Conservation (phyloP, 768 basidiomycete genomes). For the Leccinellum albellum region DNA sequence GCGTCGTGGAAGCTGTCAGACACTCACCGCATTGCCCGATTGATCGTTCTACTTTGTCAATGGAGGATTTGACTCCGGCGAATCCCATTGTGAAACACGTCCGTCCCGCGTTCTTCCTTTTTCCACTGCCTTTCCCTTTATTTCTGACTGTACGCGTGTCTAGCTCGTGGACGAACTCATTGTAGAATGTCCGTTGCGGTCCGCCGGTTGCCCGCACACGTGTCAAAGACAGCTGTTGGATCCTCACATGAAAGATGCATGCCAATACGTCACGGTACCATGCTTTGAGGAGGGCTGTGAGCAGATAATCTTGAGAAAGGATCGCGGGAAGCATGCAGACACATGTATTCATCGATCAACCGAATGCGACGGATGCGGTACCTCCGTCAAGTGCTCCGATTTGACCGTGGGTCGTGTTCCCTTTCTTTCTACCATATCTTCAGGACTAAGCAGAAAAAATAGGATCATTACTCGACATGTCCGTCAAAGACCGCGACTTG, state of each 20-base stretch:
- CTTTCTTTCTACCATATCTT: background rate
- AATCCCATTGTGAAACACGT: conserved; percentile 69
- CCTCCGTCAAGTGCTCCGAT: conserved; percentile 32
- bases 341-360: conserved; percentile 35
- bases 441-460: conserved; percentile 1
- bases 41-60: conserved; percentile 64
- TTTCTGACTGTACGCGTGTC: conserved; percentile 5
- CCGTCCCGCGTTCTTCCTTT: conserved; percentile 11
- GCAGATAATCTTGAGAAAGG: conserved; percentile 42
- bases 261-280: conserved; percentile 50
- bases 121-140: background rate
- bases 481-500: conserved; percentile 36
- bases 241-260: conserved; percentile 58
- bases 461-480: conserved; percentile 42
- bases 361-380: conserved; percentile 39
- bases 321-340: conserved; percentile 40
- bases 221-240: conserved; percentile 67
- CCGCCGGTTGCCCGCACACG: conserved; percentile 56
- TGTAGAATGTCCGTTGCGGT: conserved; percentile 64
- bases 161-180: conserved; percentile 81
- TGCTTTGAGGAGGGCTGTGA: conserved; percentile 50
- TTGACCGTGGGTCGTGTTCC: conserved; percentile 34
- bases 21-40: conserved; percentile 78
- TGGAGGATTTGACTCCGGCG: conserved; percentile 61
- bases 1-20: conserved; percentile 65